Percentiles rank a stretch among this genome's conserved stretches.
Evolutionary conservation across 129 eudicot species (phyloP).

Genomic region (Chrysanthemum makinoi): DNA sequence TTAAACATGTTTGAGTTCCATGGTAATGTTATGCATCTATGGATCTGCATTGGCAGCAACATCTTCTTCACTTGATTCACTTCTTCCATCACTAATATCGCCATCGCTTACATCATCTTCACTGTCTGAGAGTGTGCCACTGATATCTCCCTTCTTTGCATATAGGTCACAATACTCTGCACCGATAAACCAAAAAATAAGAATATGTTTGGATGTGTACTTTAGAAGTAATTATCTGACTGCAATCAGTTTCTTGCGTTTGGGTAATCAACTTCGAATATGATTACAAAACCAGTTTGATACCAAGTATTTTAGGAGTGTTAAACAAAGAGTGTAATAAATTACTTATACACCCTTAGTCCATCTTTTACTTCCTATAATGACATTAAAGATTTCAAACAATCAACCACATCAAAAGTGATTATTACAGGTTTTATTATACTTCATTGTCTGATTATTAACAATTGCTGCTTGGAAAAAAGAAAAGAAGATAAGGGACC

Average conservation of each 20-base stretch:
- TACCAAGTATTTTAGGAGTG: neutral
- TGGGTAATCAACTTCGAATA: conserved; percentile 4
- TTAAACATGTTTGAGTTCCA: conserved; percentile 6
- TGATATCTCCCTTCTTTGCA: conserved; percentile 65
- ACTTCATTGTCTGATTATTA: neutral
- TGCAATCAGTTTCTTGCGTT: neutral
- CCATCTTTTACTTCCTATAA: neutral
- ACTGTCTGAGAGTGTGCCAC: conserved; percentile 44
- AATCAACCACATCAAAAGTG: neutral
- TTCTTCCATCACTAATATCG: conserved; percentile 54
- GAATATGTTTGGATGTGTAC: neutral
- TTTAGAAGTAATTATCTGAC: neutral
- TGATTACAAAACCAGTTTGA: neutral
- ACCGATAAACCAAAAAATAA: conserved; percentile 4
- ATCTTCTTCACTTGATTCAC: conserved; percentile 62
- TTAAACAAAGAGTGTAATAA: neutral
- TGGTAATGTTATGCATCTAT: conserved; percentile 23
- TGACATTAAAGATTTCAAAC: neutral
- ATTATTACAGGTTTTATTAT: neutral
- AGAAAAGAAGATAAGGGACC: conserved; percentile 31
- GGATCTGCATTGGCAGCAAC: conserved; percentile 61
- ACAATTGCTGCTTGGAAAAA: neutral
- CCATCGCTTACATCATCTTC: conserved; percentile 69
- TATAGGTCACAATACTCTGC: conserved; percentile 76
- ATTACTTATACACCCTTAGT: neutral